Evolutionary conservation across 2,329 filamentous ascomycete genomes (phyloP).

Genomic region (Sclerotinia spermophila): DNA sequence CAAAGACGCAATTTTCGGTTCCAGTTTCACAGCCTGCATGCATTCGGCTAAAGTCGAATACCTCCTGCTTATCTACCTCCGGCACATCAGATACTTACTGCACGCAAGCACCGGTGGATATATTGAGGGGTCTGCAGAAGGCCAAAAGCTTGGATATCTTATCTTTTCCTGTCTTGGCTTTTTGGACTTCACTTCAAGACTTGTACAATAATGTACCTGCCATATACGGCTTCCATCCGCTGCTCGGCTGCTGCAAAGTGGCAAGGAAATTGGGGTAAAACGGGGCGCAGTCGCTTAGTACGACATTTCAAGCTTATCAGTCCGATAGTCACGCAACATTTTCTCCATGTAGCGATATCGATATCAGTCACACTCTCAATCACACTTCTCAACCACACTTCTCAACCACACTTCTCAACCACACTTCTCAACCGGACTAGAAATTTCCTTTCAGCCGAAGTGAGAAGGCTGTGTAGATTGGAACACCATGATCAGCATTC

Average conservation of each 20-base stretch:
- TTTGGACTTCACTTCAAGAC: neutral
- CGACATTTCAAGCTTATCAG: conserved; percentile 3
- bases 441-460: neutral
- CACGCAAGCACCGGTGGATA: neutral
- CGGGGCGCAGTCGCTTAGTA: conserved; percentile 12
- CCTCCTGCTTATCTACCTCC: conserved; percentile 3
- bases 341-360: neutral
- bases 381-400: neutral
- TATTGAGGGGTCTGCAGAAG: neutral
- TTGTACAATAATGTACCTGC: neutral
- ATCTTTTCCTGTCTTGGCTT: neutral
- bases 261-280: neutral
- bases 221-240: neutral
- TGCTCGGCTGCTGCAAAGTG: neutral
- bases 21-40: neutral
- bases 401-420: neutral
- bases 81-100: neutral
- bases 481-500: neutral
- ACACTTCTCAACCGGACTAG: neutral
- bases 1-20: neutral
- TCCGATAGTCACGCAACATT: neutral
- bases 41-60: conserved; percentile 1
- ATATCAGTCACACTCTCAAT: neutral
- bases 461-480: neutral
- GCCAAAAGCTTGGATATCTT: neutral